Evolutionary conservation across 139 green algal genomes (phyloP).

Genomic region (Micractinium sp.): DNA sequence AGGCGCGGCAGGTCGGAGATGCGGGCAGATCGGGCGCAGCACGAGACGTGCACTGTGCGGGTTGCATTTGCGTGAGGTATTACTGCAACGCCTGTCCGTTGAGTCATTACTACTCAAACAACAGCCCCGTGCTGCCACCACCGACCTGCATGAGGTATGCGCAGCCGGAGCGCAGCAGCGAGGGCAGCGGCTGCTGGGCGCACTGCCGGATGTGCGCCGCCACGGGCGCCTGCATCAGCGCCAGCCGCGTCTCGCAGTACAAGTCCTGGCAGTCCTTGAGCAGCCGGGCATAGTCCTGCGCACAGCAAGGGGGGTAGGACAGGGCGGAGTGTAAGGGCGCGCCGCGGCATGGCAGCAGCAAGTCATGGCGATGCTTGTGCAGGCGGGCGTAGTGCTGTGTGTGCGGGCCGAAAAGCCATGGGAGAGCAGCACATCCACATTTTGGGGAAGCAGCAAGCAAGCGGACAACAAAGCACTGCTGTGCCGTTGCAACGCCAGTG

Average conservation of each 20-base stretch:
- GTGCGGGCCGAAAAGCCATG: too few species aligned
- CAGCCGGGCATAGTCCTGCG: conserved; percentile 85
- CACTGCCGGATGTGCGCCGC: conserved; percentile 58
- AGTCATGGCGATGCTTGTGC: conserved; percentile 79
- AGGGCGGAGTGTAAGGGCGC: not conserved
- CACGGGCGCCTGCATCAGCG: conserved; percentile 72
- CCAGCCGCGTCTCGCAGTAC: conserved; percentile 78
- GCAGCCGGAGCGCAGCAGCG: conserved; percentile 77
- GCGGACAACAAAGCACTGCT: too few species aligned
- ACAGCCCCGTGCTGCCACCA: too few species aligned
- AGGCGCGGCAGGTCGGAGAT: too few species aligned
- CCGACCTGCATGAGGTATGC: conserved; percentile 83
- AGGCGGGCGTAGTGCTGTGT: conserved; percentile 82
- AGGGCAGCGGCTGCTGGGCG: conserved; percentile 54
- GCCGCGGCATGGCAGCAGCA: not conserved
- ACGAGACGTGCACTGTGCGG: too few species aligned
- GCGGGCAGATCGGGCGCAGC: too few species aligned
- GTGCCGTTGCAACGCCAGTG: too few species aligned
- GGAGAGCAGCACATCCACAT: too few species aligned
- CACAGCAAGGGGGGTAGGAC: not conserved
- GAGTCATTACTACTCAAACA: too few species aligned
- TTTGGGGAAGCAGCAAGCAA: too few species aligned
- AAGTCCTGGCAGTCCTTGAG: conserved; percentile 86
- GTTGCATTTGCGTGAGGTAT: too few species aligned
- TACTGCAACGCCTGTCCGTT: too few species aligned